A percentile compares a stretch with the other conserved stretches of the same genome.
phyloP scores from a whole-genome alignment of 2,329 filamentous ascomycete genomes.

The Leptographium galeiforme region DNA sequence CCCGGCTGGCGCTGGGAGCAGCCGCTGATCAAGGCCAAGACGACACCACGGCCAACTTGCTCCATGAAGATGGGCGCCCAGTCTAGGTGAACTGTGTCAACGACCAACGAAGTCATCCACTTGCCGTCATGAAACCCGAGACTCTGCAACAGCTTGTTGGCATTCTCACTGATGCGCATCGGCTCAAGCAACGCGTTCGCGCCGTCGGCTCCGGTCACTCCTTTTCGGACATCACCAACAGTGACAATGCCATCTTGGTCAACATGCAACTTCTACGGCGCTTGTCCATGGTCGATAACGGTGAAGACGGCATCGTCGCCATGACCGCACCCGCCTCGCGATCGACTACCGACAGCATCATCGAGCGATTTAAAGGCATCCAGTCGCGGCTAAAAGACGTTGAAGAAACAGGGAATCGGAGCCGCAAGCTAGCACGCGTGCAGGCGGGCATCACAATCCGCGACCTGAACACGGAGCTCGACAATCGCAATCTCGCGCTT shows the following conservation, averaged over 20 bases:
- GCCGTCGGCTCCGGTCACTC: conserved; percentile 16
- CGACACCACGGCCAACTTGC: background rate
- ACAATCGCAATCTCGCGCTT: conserved; percentile 12
- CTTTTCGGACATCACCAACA: conserved; percentile 14
- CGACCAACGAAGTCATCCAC: conserved; percentile 11
- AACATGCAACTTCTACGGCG: conserved; percentile 10
- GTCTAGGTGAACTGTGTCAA: conserved; percentile 14
- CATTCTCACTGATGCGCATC: conserved; percentile 11
- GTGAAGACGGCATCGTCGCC: conserved; percentile 8
- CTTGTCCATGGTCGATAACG: conserved; percentile 10
- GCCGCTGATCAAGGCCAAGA: conserved; percentile 1
- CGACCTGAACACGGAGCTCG: conserved; percentile 14
- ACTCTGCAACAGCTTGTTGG: conserved; percentile 13
- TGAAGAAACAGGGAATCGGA: conserved; percentile 2
- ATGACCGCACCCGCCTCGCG: background rate
- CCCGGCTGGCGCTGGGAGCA: conserved; percentile 6
- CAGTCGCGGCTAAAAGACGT: background rate
- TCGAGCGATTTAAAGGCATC: background rate
- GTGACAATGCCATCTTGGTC: conserved; percentile 12
- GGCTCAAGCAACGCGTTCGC: conserved; percentile 11
- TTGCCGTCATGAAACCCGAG: conserved; percentile 10
- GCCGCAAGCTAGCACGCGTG: conserved; percentile 10
- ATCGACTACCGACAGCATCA: background rate
- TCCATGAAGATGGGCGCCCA: background rate
- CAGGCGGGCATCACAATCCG: conserved; percentile 14